Base-by-base conservation (phyloP, 2,329 filamentous ascomycete genomes). In the Colletotrichum coccodes region DNA sequence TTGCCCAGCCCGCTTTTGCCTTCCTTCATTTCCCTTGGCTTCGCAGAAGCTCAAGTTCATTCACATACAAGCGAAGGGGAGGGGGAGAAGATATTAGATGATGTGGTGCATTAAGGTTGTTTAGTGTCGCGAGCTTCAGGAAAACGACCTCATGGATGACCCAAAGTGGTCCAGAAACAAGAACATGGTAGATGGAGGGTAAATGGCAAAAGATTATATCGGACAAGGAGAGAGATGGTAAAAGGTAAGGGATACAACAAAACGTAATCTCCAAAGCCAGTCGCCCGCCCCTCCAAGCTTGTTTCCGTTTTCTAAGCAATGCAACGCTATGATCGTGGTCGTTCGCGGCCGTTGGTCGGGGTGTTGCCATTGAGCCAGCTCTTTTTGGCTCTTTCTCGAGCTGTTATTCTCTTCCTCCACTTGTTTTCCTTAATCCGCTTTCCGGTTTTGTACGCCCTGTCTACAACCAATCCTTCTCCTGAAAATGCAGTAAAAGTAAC, bases 311-410 rank as follows among this genome's bases (percentile, higher is more conserved):
- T 60, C 58, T 56, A 49, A 60, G 47, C 60, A 68, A 70, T 58
- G 64, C 59, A 70, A 69, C 54, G 65, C 65, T 64, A 69, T 69
- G 60, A 47, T 68, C 56, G 46, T 64, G 18, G 28, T 64, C 44
- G 40, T 69, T 66, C 53, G 66, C 69, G 46, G 61, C 66, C 61
- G 52, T 59, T n/a, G 62, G 53, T 54, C 26, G 47, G 12, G 30
- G 66, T 56, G 56, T 66, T 66, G 69, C 69, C 69, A 71, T 71
- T 49, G 70, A 71, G 70, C 70, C 70, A 71, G 70, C 70, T 71
- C 70, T 70, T 53, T 42, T 40, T 71, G 67, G 70, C 70, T 67
- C 60, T 61, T 49, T 26, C 57, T 42, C 18, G 36, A 34, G 14
- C 46, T 49, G 12, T 34, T 32, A 21, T 50, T 26, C 42, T 44